Evolutionary conservation across 306 rosid species (phyloP), one percentile per base, ranked within the genome.

Genomic region (Arachis hypogaea): DNA sequence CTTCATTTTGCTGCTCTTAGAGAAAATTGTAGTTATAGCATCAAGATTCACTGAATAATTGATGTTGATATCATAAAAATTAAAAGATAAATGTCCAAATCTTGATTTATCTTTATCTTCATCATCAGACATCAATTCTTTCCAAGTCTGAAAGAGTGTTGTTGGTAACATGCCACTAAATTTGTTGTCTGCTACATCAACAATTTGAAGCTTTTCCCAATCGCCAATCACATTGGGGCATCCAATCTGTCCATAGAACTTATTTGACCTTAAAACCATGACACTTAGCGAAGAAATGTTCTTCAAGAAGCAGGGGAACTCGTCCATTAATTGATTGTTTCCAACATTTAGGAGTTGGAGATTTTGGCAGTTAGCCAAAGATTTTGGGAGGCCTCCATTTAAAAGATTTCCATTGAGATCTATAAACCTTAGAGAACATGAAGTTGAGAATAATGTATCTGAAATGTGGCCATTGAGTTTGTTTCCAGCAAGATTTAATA

Each of bases 331-430:
- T 10, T 4, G 1, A 30, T 80, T 80, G 1, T 41, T 75, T 41
- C 74, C 64, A 18, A 80, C 47, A 71, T 80, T 69, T 41, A 80
- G 22, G 9, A 63, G 52, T 64, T 75, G 73, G 0, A 80, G 54
- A 0, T 47, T 56, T 0, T 66, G 11, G 28, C 73, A 75, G n/a
- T 68, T 63, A 1, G 4, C 52, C 40, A 80, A 41, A n/a, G 77
- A 80, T 45, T 49, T 42, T 3, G 77, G 84, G 33, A 80, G 63
- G 81, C 1, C 3, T 0, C 88, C 88, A 0, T 3, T 3, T 1
- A 88, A 22, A 0, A 1, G 18, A 64, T 88, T 88, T 2, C 10
- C 84, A 43, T 45, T 73, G 54, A 85, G 36, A 5, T 63, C 80
- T 7, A 88, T 5, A 29, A 78, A 79, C 18, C 42, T 29, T 0